Evolutionary conservation across 306 rosid genomes (phyloP), one percentile per base, ranked within the genome.

Genomic region (Inga laurina): DNA sequence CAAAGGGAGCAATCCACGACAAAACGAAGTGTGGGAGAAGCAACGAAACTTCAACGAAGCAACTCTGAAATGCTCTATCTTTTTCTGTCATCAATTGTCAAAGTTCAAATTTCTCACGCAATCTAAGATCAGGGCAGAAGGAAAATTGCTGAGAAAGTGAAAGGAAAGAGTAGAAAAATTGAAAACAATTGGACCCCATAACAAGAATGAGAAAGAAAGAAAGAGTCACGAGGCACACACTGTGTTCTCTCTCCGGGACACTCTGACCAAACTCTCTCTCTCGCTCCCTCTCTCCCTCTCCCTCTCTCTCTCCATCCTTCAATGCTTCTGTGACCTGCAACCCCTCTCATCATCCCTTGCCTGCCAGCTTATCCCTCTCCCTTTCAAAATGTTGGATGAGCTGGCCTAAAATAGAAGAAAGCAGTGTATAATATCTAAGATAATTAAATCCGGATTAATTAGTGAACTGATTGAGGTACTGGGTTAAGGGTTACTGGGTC

Each of bases 31-130:
- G 76, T 46, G 24, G 59, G 48, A 73, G 77, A 59, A 59, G 66
- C 66, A 61, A 61, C 35, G 8, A 80, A 82, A 82, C 67, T 85
- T 10, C 49, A 62, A 79, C 16, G 80, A 79, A 72, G 11, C 49
- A 45, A 72, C 74, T 59, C 66, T 10, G 34, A 59, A 59, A 59
- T 6, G 2, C 64, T 2, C 10, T 57, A 13, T 57, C 30, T 57
- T 19, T 52, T 8, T 62, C 67, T 61, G 27, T 72, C n/a, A 72
- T 44, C 71, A 75, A 79, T 79, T 79, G 90, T 86, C 90, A 89
- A 84, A 82, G 76, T 65, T 79, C 77, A 77, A 77, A 41, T 77
- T 8, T 15, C 24, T 76, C 86, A 88, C 91, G 89, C 89, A 88
- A 88, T 34, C 83, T 18, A 3, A 48, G n/a, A 12, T 39, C 43